Percentiles rank a stretch among this genome's conserved stretches.
Conservation (phyloP, 1,284 basidiomycete genomes). For the Clitocybe nebularis region DNA sequence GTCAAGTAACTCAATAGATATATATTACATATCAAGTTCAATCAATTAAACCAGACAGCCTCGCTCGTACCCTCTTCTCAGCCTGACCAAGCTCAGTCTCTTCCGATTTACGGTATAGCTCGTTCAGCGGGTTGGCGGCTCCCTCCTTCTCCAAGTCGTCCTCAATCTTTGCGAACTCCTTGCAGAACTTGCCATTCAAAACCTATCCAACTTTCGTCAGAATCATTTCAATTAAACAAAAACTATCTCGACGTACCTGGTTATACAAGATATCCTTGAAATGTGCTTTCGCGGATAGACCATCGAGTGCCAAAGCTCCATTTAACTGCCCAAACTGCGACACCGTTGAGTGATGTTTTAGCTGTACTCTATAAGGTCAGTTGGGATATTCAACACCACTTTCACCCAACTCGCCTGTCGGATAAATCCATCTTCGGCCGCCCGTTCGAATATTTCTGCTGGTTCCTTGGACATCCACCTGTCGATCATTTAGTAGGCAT, state of each 20-base stretch:
- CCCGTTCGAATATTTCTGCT: constrained; percentile 66
- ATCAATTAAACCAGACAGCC: constrained; percentile 37
- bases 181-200: constrained; percentile 57
- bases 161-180: constrained; percentile 54
- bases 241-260: constrained; percentile 32
- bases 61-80: constrained; percentile 53
- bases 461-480: constrained; percentile 76
- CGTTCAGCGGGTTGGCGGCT: constrained; percentile 50
- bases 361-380: constrained; percentile 25
- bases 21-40: constrained; percentile 7
- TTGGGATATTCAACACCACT: background rate
- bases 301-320: constrained; percentile 54
- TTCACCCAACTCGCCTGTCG: constrained; percentile 34
- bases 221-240: background rate
- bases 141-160: constrained; percentile 58
- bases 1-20: background rate
- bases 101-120: constrained; percentile 48
- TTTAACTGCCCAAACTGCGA: constrained; percentile 63
- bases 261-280: constrained; percentile 59
- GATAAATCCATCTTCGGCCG: constrained; percentile 64
- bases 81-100: constrained; percentile 53
- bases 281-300: constrained; percentile 41
- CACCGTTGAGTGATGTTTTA: constrained; percentile 59
- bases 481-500: constrained; percentile 6
- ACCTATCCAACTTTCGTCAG: constrained; percentile 32